Conservation (phyloP, 2,329 filamentous ascomycete genomes). For the Sclerotinia trifoliorum region DNA sequence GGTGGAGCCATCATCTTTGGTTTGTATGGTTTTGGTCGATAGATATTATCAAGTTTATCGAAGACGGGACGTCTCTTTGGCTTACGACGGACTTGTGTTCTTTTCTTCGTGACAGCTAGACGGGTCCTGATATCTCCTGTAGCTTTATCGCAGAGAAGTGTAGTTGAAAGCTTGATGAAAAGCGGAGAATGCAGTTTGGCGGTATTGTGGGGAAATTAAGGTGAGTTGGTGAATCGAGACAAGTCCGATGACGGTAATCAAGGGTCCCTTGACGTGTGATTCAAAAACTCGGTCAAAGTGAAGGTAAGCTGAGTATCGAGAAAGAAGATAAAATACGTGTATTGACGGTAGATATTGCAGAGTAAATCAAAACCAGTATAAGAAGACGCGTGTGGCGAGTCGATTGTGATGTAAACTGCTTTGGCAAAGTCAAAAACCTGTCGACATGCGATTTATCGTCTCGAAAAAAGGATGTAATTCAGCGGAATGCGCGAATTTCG, state of each 20-base stretch:
- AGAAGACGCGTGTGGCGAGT: not conserved
- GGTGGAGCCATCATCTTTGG: conserved; percentile 49
- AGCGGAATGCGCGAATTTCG: not conserved
- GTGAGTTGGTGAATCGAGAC: conserved; percentile 22
- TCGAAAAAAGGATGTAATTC: not conserved
- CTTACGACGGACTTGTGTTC: conserved; percentile 41
- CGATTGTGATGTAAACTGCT: not conserved
- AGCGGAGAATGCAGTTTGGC: conserved; percentile 71
- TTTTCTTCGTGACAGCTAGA: conserved; percentile 37
- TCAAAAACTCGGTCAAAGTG: conserved; percentile 1
- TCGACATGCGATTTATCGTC: conserved; percentile 1
- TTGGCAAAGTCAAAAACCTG: conserved; percentile 8
- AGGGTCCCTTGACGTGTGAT: not conserved
- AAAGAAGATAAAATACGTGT: not conserved
- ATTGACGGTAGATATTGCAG: not conserved
- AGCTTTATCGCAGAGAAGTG: conserved; percentile 43
- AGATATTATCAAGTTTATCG: conserved; percentile 46
- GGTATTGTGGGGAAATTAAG: conserved; percentile 40
- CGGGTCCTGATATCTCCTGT: conserved; percentile 37
- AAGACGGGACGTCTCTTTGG: conserved; percentile 44
- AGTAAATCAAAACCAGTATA: not conserved
- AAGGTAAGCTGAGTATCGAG: not conserved
- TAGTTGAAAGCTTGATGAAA: conserved; percentile 58
- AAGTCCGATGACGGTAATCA: conserved; percentile 25
- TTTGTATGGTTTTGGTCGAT: conserved; percentile 45